Evolutionary conservation across 2,329 filamentous ascomycete genomes (phyloP).

Genomic region (Metarhizium album): DNA sequence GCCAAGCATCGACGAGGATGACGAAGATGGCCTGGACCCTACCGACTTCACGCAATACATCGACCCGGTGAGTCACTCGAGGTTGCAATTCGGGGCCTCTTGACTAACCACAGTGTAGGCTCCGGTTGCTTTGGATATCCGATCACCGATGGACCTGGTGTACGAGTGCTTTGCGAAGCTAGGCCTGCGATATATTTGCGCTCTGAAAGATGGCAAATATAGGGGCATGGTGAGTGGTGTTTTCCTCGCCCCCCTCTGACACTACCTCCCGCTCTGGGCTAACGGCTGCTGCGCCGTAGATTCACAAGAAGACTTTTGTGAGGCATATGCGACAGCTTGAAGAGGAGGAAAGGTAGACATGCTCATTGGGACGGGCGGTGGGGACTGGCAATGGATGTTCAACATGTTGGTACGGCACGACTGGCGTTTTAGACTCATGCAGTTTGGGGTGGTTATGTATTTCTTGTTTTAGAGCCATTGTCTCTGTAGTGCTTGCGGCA

Average conservation of each 20-base stretch:
- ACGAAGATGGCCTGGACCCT: conserved; percentile 50
- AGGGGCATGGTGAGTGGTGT: conserved; percentile 64
- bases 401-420: not conserved
- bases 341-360: conserved; percentile 26
- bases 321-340: conserved; percentile 84
- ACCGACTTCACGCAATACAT: conserved; percentile 87
- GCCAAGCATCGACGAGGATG: conserved; percentile 51
- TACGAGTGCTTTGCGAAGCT: conserved; percentile 96
- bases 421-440: not conserved
- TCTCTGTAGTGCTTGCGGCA: not conserved
- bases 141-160: conserved; percentile 85
- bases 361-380: not conserved
- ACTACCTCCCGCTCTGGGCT: conserved; percentile 6
- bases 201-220: conserved; percentile 72
- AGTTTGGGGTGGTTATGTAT: not conserved
- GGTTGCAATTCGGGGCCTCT: too few relatives aligned
- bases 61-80: conserved; percentile 54
- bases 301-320: conserved; percentile 94
- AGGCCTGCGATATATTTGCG: conserved; percentile 84
- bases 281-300: conserved; percentile 29
- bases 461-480: not conserved
- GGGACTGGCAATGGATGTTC: not conserved
- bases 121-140: conserved; percentile 77
- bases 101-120: conserved; percentile 37
- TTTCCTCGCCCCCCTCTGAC: not conserved